phyloP scores from a whole-genome alignment of 148 eudicot species.

The Rhododendron kiyosumense region DNA sequence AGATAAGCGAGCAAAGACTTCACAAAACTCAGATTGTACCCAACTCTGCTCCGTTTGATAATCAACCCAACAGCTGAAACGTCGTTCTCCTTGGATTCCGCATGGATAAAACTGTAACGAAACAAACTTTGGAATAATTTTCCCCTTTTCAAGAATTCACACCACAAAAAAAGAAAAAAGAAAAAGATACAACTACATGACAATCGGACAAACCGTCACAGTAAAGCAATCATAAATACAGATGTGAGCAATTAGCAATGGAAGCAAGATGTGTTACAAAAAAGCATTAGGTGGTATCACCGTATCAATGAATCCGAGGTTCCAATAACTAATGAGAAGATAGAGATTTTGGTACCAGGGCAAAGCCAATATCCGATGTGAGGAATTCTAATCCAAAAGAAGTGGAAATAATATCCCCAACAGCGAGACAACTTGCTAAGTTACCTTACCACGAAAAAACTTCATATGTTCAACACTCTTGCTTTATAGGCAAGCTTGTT shows the following conservation, averaged over 20 bases:
- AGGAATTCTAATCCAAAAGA: neutral
- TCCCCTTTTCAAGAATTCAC: too few species aligned
- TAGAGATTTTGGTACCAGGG: neutral
- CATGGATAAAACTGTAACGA: neutral
- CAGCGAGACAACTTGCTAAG: neutral
- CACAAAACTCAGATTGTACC: too few species aligned
- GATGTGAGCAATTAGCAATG: neutral
- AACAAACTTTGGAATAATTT: too few species aligned
- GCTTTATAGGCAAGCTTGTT: neutral
- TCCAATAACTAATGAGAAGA: neutral
- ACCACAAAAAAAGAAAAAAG: too few species aligned
- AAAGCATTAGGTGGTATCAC: neutral
- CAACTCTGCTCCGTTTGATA: too few species aligned
- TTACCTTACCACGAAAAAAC: neutral
- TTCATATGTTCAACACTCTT: neutral
- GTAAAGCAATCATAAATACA: neutral
- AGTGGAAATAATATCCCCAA: neutral
- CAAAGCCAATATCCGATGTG: neutral
- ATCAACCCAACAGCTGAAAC: too few species aligned
- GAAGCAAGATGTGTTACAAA: neutral
- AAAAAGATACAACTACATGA: too few species aligned
- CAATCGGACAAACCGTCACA: neutral
- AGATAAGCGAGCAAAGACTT: neutral
- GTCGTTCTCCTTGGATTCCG: too few species aligned
- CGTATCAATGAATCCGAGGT: neutral